phyloP scores from a whole-genome alignment of 495 filamentous ascomycete genomes.

The Pseudotulostoma volvatum region DNA sequence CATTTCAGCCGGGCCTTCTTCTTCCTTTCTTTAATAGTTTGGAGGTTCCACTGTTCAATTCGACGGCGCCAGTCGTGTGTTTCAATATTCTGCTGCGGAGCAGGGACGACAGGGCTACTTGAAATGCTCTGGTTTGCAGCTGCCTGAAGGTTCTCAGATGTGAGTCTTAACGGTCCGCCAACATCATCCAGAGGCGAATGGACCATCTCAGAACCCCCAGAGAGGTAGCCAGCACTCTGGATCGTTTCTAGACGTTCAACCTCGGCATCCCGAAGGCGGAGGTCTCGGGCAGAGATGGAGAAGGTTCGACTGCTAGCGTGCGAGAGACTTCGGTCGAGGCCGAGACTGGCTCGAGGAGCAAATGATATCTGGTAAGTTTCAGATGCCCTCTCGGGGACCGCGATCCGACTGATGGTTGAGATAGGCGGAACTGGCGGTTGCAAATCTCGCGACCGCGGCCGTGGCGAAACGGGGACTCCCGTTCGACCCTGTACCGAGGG shows the following conservation, averaged over 20 bases:
- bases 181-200: conserved; percentile 1
- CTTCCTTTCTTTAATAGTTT: conserved; percentile 23
- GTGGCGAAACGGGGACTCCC: background rate
- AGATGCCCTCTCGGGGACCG: too few relatives aligned
- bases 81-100: conserved; percentile 9
- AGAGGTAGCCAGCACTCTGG: too few relatives aligned
- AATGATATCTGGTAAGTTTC: too few relatives aligned
- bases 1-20: conserved; percentile 22
- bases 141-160: conserved; percentile 7
- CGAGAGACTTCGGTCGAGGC: background rate
- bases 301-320: background rate
- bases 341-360: too few relatives aligned
- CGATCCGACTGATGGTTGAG: too few relatives aligned
- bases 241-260: too few relatives aligned
- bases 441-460: too few relatives aligned
- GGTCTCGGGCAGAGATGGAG: background rate
- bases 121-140: conserved; percentile 21
- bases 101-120: conserved; percentile 21
- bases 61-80: conserved; percentile 28
- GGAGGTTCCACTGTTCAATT: conserved; percentile 25
- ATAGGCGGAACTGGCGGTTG: too few relatives aligned
- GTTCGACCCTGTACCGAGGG: background rate
- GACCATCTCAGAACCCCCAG: conserved; percentile 6
- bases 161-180: too few relatives aligned
- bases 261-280: too few relatives aligned